Conservation (phyloP, 371 early-diverging fungal species). For the Syncephalis plumigaleata region DNA sequence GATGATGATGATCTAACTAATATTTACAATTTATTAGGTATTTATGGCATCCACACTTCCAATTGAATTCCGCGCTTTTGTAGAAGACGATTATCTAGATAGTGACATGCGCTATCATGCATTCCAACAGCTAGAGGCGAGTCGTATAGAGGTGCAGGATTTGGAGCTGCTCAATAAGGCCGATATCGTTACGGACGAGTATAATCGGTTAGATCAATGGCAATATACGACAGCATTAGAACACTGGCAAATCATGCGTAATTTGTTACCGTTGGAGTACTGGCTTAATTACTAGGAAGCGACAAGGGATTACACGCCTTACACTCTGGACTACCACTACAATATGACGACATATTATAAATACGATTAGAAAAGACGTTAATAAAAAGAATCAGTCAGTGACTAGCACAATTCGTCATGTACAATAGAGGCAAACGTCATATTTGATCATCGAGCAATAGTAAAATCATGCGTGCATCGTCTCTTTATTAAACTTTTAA, state of each 20-base stretch:
- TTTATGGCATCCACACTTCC: constrained; percentile 46
- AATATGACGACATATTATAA: too few species aligned
- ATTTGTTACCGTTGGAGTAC: constrained; percentile 34
- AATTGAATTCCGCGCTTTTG: constrained; percentile 17
- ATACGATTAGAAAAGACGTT: too few species aligned
- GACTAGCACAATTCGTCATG: too few species aligned
- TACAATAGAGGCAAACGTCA: too few species aligned
- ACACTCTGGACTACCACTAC: too few species aligned
- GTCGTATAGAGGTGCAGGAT: constrained; percentile 10
- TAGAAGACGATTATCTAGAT: constrained; percentile 12
- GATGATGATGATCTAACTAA: too few species aligned
- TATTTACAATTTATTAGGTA: constrained; percentile 17
- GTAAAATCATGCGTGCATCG: too few species aligned
- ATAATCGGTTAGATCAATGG: constrained; percentile 28
- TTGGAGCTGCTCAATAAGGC: constrained; percentile 9
- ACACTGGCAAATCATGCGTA: constrained; percentile 54
- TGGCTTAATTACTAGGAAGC: constrained; percentile 43
- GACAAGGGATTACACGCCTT: too few species aligned
- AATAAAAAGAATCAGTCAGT: too few species aligned
- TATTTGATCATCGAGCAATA: too few species aligned
- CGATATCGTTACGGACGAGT: constrained; percentile 19
- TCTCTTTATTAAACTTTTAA: too few species aligned
- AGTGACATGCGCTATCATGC: constrained; percentile 13
- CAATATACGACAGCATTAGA: constrained; percentile 23
- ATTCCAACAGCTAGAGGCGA: constrained; percentile 4